Percentiles rank a stretch among this genome's conserved stretches.
Evolutionary conservation across 2,329 filamentous ascomycete genomes (phyloP).

Genomic region (Drechslerella coelobrocha): DNA sequence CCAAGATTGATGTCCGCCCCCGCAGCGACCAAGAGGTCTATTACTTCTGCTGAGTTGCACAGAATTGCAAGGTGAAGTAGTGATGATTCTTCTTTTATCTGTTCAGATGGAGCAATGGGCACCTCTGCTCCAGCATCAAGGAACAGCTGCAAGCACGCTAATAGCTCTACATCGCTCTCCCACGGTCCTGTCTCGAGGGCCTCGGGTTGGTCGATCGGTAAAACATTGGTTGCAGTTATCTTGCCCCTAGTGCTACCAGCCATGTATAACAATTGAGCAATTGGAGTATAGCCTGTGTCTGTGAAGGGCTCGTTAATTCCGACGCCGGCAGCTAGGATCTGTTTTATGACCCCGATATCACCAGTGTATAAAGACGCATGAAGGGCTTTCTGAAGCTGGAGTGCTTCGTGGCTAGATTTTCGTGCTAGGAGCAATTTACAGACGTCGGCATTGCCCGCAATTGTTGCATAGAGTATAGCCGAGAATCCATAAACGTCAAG

Average conservation of each 20-base stretch:
- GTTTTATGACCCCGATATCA: constrained; percentile 9
- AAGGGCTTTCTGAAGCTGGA: constrained; percentile 1
- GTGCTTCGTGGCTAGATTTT: not conserved
- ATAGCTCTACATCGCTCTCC: constrained; percentile 19
- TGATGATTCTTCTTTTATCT: not conserved
- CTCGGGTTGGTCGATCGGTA: constrained; percentile 3
- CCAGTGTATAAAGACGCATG: constrained; percentile 20
- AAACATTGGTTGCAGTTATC: not conserved
- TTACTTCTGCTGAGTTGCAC: constrained; percentile 22
- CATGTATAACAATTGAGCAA: constrained; percentile 3
- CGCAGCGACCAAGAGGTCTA: not conserved
- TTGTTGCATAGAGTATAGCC: constrained; percentile 13
- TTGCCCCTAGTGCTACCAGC: not conserved
- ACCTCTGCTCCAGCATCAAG: constrained; percentile 2
- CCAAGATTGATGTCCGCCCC: constrained; percentile 13
- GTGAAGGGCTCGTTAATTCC: constrained; percentile 6
- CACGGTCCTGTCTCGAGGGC: constrained; percentile 3
- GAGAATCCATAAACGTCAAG: constrained; percentile 5
- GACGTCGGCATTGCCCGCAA: not conserved
- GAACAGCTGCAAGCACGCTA: constrained; percentile 11
- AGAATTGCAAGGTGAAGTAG: constrained; percentile 21
- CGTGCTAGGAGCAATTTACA: constrained; percentile 9
- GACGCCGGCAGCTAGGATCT: constrained; percentile 1
- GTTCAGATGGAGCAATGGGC: not conserved
- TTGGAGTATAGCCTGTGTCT: not conserved